Base-by-base conservation (phyloP, 129 eudicot species). In the Flaveria brownii region DNA sequence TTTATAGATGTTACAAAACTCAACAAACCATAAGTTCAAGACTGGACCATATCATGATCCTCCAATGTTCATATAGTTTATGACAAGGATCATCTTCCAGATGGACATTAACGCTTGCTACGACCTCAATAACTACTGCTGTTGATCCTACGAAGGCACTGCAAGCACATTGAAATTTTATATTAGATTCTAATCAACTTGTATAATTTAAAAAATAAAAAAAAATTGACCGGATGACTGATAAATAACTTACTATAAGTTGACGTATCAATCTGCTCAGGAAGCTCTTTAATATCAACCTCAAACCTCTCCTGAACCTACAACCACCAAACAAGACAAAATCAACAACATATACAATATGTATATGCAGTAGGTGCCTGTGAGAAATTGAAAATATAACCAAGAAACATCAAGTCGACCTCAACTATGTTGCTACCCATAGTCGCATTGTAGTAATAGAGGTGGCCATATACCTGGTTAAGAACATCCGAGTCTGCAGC, bases 231-330 rank as follows among this genome's bases (percentile, higher is more conserved):
- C 1, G 2, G 4, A 14, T 22, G 25, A 28, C 9, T 11, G 30
- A 51, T 41, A 49, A 30, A 55, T 2, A 18, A 86, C 96, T 74
- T 90, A 90, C 96, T 92, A 68, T 92, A 92, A 26, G 96, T 90
- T 18, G 98, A 90, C 30, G 98, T 90, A 75, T 92, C 98, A 28
- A 92, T 90, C 89, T 92, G 98, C 88, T 92, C 98, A 16, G 98
- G 98, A 80, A 92, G 96, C 84, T 88, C 98, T 70, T 92, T 92
- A 17, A 92, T 92, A 83, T 92, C 98, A 47, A 92, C 98, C 83
- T 92, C 98, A 72, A 92, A 92, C 83, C 98, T 86, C 88, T 89
- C 98, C 81, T 92, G 98, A 86, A 92, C 98, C 98, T 92, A 84
- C 43, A 80, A n/a, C 43, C 68, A 60, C 69, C 64, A 56, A 77